Evolutionary conservation across 2,329 filamentous ascomycete species (phyloP), one percentile per base, ranked within the genome.

Genomic region (Verticillium klebahnii): DNA sequence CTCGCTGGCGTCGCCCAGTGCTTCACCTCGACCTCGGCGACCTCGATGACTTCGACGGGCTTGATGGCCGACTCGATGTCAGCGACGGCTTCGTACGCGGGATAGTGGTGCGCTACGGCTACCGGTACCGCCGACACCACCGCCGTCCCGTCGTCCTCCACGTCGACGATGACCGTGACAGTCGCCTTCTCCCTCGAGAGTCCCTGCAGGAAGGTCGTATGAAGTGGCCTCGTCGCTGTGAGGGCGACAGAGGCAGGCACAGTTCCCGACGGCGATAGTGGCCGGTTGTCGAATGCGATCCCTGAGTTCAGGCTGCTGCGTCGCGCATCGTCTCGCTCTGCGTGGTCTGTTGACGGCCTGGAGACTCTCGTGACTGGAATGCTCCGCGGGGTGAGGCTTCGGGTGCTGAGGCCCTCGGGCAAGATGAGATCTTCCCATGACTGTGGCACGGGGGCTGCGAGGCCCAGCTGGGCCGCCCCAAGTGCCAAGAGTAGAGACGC

Each of bases 201-300:
- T 15, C 58, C 54, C 19, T 63, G 63, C n/a, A 65, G 63, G 57
- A 62, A 64, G 57, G 23, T 52, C n/a, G 63, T 65, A n/a, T 64
- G 61, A 7, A 65, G 45, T 11, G 63, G 63, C 23, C 57, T 55
- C 1, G 59, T 57, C 9, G 63, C 63, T 2, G 63, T 59, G 5
- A 64, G 56, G 31, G 61, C 63, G 8, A 63, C 17, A 31, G 63
- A 64, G n/a, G 63, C 61, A 29, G 62, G 58, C 8, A 59, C 23
- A 15, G 58, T 37, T n/a, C 31, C 36, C 15, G 63, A 64, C 9
- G 62, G 60, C 2, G 62, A 60, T 19, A 64, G 37, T 12, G 63
- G 63, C 9, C 29, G 54, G 50, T 65, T 65, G 58, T 65, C 60
- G n/a, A 64, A 64, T 12, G 40, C 19, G 15, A 58, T 3, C n/a